Base-by-base conservation (phyloP, 1,139 yeast genomes). In the Protomyces inouyei region DNA sequence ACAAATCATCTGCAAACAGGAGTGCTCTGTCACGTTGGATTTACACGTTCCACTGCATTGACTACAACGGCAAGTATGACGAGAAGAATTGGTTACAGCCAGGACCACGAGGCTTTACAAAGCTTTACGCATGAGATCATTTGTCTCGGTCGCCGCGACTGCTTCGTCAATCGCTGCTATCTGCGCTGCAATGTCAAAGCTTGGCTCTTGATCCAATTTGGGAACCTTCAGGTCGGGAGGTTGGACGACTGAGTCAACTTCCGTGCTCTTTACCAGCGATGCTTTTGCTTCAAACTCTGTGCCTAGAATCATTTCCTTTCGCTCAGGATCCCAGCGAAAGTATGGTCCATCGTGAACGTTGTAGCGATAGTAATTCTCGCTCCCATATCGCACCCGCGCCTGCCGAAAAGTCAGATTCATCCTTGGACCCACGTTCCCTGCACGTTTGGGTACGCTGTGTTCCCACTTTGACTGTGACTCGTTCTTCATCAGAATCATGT, bases 21-120 rank as follows among this genome's bases (percentile, higher is more conserved):
- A 83, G 88, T 9, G 69, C 71, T 1, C 79, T 78, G 66, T 85
- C 90, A 6, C 77, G 95, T 67, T 87, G 79, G 71, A 95, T 92
- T 0, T 88, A 87, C 74, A 87, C 95, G 0, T 88, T 88, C 75
- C 95, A 88, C 72, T 81, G 86, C 55, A 86, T 88, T 67, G 95
- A 88, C 64, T 95, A 92, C 1, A 74, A 71, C 0, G 74, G 78
- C 37, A 73, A 80, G 38, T 87, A 86, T 71, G 95, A 87, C 71
- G 76, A 77, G 37, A 75, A 78, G 71, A 87, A 87, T 72, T 87
- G 95, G 95, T 77, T 87, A 46, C 95, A 87, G 37, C 65, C 65
- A 14, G 55, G 46, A 6, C 52, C 43, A 5, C 28, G 40, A 14
- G 65, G 60, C 9, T 61, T 61, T 43, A 56, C 61, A 18, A 55